Evolutionary conservation across 2,329 filamentous ascomycete genomes (phyloP).

Genomic region (Coniella vitis): DNA sequence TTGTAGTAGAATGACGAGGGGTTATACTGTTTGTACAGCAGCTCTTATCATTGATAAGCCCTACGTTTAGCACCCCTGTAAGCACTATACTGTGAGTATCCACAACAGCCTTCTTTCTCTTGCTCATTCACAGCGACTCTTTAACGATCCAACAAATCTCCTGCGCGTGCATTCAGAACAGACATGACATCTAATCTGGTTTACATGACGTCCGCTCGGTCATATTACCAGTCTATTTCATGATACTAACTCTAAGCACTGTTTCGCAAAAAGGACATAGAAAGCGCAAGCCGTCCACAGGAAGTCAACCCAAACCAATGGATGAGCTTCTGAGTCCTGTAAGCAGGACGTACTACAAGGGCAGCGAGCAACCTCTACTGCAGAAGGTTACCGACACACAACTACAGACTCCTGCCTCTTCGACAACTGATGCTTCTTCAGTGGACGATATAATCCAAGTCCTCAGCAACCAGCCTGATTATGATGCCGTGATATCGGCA

Average conservation of each 20-base stretch:
- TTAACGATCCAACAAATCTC: no score
- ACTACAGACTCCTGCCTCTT: slow-evolving; percentile 4
- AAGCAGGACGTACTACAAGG: slow-evolving; percentile 43
- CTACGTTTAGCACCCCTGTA: neutral
- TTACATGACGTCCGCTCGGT: no score
- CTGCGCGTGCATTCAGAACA: no score
- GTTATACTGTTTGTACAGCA: neutral
- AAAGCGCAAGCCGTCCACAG: no score
- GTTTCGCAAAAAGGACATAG: no score
- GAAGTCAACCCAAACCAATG: slow-evolving; percentile 43
- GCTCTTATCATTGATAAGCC: slow-evolving; percentile 15
- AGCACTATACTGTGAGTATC: neutral
- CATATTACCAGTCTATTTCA: no score
- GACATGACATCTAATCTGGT: no score
- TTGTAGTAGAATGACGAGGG: neutral
- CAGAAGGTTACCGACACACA: slow-evolving; percentile 27
- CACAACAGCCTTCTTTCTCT: neutral
- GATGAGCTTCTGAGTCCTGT: slow-evolving; percentile 49
- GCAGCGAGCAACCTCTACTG: slow-evolving; percentile 31
- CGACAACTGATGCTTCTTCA: slow-evolving; percentile 18
- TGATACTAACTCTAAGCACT: no score
- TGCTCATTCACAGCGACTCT: neutral
- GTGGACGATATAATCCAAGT: slow-evolving; percentile 50
- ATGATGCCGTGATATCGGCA: slow-evolving; percentile 45
- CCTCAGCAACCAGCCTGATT: slow-evolving; percentile 56